A percentile compares a stretch with the other conserved stretches of the same genome.
phyloP scores from a whole-genome alignment of 176 grass and related monocot species.

The Oryza punctata region DNA sequence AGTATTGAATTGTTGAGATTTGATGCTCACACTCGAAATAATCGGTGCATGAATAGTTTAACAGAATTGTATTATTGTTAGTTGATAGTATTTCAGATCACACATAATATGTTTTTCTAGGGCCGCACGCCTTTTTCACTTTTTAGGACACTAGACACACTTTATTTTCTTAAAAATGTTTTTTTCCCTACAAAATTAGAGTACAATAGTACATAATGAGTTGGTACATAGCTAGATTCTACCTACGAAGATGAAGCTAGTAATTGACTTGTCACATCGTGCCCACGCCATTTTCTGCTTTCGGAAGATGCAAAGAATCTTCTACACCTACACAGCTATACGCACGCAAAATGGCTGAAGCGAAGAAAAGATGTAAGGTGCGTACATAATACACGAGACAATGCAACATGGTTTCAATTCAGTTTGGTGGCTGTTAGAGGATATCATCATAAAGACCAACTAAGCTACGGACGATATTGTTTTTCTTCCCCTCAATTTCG shows the following conservation, averaged over 20 bases:
- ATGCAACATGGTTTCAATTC: neutral
- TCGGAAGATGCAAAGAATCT: neutral
- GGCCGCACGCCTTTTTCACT: no score
- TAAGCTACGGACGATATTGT: neutral
- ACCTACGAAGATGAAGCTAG: neutral
- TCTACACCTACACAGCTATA: neutral
- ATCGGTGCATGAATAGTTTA: no score
- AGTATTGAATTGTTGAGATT: no score
- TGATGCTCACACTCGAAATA: no score
- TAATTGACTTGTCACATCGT: neutral
- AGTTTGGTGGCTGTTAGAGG: slow-evolving; percentile 9
- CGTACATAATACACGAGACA: neutral
- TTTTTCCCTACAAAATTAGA: no score
- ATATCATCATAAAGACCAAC: neutral
- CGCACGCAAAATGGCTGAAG: neutral
- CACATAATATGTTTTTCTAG: no score
- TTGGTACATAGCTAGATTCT: neutral
- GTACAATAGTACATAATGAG: no score
- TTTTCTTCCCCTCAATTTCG: no score
- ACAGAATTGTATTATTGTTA: no score
- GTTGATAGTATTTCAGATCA: no score
- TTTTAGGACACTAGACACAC: no score
- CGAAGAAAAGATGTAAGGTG: neutral
- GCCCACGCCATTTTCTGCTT: neutral
- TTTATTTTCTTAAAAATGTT: no score